Base-by-base conservation (phyloP, 768 basidiomycete genomes). In the Auricularia heimuer region DNA sequence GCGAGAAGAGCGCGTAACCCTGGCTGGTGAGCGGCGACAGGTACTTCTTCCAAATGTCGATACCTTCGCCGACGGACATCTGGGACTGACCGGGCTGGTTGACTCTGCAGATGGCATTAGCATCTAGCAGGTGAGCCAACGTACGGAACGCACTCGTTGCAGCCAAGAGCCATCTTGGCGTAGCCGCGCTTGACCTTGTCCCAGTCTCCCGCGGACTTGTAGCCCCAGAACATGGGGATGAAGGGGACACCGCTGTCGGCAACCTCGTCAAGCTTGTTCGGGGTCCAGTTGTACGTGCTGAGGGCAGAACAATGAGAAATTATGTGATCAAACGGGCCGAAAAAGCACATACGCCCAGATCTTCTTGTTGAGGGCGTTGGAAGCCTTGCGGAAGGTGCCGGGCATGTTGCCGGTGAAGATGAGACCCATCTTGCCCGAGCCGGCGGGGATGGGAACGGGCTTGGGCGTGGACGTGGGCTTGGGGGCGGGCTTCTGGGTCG, bases 141-240 rank as follows among this genome's bases (percentile, higher is more conserved):
- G 4, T 2, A 29, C 29, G 18, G 29, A 29, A 54, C 54, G 54
- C 54, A 54, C 56, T 60, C 56, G 56, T 60, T 60, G 56, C 56
- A 60, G 56, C 56, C 56, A 14, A 60, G 56, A 24, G 56, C 56
- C 56, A 35, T 35, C 24, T 24, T 60, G 56, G 56, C 56, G 56
- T 60, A 60, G 56, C 56, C 56, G 16, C 34, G 24, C 56, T 60
- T 24, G 24, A 60, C 56, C 24, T 33, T 14, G 34, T 29, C 29
- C 56, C 56, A 60, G 56, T 33, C 56, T 10, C 33, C 56, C 7
- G 18, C 8, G 3, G 56, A 33, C 56, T 60, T 60, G 14, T 29
- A 14, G 12, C 56, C 56, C 56, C 56, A 60, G 56, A 60, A 35
- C 56, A 60, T 60, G 34, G 56, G 56, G 56, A 60, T 60, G 56